A percentile compares a stretch with the other conserved stretches of the same genome.
phyloP scores from a whole-genome alignment of 257 asterid genomes.

The Parsonsia alboflavescens region DNA sequence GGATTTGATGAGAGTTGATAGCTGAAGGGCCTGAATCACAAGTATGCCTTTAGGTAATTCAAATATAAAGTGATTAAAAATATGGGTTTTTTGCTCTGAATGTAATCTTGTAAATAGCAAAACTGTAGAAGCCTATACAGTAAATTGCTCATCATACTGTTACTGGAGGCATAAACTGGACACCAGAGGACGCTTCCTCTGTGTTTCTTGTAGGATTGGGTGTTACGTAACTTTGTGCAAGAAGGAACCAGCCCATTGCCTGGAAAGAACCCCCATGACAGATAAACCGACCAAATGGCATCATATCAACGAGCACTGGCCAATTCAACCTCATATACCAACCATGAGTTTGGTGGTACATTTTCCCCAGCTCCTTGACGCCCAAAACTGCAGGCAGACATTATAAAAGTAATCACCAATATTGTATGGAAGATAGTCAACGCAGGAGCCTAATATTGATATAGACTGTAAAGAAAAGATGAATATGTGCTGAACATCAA shows the following conservation, averaged over 20 bases:
- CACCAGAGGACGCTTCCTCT: too few species aligned
- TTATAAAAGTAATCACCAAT: neutral
- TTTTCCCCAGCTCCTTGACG: conserved; percentile 38
- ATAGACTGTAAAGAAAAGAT: neutral
- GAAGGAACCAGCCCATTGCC: too few species aligned
- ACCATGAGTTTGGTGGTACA: conserved; percentile 86
- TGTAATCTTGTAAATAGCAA: neutral
- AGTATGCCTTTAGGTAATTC: neutral
- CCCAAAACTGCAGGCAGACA: conserved; percentile 52
- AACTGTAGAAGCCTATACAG: neutral
- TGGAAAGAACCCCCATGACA: neutral
- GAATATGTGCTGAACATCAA: neutral
- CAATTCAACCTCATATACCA: conserved; percentile 71
- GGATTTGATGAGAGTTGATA: neutral
- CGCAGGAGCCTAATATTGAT: neutral
- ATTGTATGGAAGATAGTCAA: neutral
- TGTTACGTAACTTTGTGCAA: neutral
- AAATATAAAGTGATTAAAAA: neutral
- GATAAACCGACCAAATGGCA: neutral
- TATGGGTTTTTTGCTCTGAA: neutral
- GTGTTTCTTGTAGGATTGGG: neutral
- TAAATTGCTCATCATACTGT: neutral
- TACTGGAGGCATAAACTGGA: neutral
- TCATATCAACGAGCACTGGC: conserved; percentile 35
- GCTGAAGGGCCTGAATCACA: neutral